Conservation (phyloP, 495 filamentous ascomycete species). For the Darksidea phi region DNA sequence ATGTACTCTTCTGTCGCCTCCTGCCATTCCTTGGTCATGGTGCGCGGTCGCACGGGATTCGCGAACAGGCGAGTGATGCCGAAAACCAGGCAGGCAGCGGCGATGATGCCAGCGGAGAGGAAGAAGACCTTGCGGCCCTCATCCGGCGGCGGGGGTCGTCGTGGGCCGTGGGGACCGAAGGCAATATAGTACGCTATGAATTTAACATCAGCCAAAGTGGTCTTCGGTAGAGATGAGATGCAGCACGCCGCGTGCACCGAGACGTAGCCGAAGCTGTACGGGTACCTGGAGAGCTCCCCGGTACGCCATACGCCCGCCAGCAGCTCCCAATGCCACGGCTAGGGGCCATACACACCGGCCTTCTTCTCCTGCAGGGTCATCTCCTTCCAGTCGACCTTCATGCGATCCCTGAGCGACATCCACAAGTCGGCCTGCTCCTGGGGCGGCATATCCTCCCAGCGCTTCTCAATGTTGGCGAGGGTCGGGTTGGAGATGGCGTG, state of each 20-base stretch:
- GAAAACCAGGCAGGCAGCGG: conserved; percentile 38
- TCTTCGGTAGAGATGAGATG: conserved; percentile 6
- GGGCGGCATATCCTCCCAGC: conserved; percentile 95
- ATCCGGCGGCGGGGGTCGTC: conserved; percentile 73
- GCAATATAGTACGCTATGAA: conserved; percentile 95
- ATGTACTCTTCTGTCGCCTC: conserved; percentile 89
- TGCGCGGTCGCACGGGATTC: conserved; percentile 63
- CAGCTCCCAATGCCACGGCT: conserved; percentile 13
- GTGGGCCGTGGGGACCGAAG: conserved; percentile 93
- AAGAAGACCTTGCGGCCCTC: conserved; percentile 71
- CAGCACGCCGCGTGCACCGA: background rate
- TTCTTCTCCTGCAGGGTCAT: conserved; percentile 97
- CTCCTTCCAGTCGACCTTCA: conserved; percentile 96
- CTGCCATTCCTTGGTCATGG: conserved; percentile 95
- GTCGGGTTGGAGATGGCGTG: conserved; percentile 98
- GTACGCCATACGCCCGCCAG: conserved; percentile 1
- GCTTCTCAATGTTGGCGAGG: conserved; percentile 96
- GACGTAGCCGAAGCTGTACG: background rate
- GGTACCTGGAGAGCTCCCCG: conserved; percentile 12
- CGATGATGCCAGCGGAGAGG: conserved; percentile 63
- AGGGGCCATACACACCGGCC: conserved; percentile 71
- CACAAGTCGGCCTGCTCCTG: conserved; percentile 98
- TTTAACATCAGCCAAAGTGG: conserved; percentile 17
- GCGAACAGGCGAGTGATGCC: conserved; percentile 46
- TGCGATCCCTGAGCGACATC: conserved; percentile 95